Percentiles rank a stretch among this genome's conserved stretches.
Evolutionary conservation across 495 filamentous ascomycete species (phyloP).

Genomic region (Pseudomonodictys pantanalensis): DNA sequence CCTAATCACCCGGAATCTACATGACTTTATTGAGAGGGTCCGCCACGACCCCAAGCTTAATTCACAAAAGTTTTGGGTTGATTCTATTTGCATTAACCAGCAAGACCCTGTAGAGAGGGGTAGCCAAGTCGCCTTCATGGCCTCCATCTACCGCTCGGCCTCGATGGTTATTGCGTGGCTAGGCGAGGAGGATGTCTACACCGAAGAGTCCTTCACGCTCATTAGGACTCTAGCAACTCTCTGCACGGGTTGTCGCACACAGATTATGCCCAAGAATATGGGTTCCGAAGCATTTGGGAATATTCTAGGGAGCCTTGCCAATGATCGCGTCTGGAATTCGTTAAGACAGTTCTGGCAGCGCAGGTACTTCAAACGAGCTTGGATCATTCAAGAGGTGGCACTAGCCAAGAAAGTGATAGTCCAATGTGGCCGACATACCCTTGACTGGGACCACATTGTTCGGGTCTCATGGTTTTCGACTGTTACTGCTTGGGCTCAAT

Average conservation of each 20-base stretch:
- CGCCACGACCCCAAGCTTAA: not conserved
- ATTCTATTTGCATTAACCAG: conserved; percentile 17
- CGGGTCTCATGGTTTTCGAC: no score
- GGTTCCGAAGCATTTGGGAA: not conserved
- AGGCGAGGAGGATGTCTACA: not conserved
- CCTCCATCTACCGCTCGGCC: conserved; percentile 1
- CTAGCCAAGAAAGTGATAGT: not conserved
- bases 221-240: not conserved
- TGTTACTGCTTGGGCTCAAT: no score
- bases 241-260: not conserved
- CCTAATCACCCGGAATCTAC: not conserved
- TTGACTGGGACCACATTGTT: not conserved
- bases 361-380: not conserved
- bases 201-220: not conserved
- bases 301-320: not conserved
- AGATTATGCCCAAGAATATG: no score
- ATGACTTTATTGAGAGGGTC: not conserved
- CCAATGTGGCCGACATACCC: not conserved
- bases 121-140: conserved; percentile 8
- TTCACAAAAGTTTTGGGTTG: not conserved
- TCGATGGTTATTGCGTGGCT: conserved; percentile 9
- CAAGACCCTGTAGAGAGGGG: conserved; percentile 1
- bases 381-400: not conserved
- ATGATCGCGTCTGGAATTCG: not conserved
- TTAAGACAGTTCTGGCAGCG: not conserved